These are phyloP conservation scores for Leccinum incarnatum DNA, from an alignment of 768 basidiomycete genomes.

Conservation along the genomic window DNA sequence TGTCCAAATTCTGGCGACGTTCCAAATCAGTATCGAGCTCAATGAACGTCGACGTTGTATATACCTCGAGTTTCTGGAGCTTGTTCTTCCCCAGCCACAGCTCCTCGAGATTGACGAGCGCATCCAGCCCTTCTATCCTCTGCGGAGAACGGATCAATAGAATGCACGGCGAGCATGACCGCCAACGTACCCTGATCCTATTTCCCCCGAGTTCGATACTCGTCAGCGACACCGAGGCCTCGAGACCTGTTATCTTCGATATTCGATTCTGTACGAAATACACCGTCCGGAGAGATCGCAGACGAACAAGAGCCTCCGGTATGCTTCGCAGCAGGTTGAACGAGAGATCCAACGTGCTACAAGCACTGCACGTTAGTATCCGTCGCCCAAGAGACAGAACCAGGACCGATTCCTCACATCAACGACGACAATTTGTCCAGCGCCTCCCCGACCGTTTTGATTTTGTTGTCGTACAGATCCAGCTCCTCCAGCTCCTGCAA, in stretches of 20 bases:
- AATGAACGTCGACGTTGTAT: neutral
- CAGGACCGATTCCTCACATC: constrained; percentile 40
- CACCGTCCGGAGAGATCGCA: constrained; percentile 66
- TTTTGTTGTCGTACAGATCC: constrained; percentile 94
- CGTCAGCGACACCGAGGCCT: constrained; percentile 54
- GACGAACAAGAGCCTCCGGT: constrained; percentile 56
- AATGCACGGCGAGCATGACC: neutral
- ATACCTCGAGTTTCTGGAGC: constrained; percentile 80
- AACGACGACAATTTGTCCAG: constrained; percentile 56
- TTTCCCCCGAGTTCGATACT: constrained; percentile 96
- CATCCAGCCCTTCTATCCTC: constrained; percentile 86
- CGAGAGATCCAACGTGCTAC: constrained; percentile 84
- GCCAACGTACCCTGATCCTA: constrained; percentile 67
- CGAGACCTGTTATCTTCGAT: constrained; percentile 68
- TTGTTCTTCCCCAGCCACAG: constrained; percentile 99
- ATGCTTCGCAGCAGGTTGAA: constrained; percentile 85
- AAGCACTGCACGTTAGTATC: neutral
- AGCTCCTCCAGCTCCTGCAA: constrained; percentile 78
- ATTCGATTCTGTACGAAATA: constrained; percentile 99
- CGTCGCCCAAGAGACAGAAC: neutral
- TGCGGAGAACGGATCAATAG: constrained; percentile 30
- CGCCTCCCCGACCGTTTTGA: constrained; percentile 70
- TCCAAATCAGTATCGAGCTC: neutral
- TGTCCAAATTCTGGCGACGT: constrained; percentile 57
- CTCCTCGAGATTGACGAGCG: constrained; percentile 80